These are phyloP conservation scores for Aspergillus hiratsukae DNA, from an alignment of 2,329 filamentous ascomycete species.

Conservation along the genomic window DNA sequence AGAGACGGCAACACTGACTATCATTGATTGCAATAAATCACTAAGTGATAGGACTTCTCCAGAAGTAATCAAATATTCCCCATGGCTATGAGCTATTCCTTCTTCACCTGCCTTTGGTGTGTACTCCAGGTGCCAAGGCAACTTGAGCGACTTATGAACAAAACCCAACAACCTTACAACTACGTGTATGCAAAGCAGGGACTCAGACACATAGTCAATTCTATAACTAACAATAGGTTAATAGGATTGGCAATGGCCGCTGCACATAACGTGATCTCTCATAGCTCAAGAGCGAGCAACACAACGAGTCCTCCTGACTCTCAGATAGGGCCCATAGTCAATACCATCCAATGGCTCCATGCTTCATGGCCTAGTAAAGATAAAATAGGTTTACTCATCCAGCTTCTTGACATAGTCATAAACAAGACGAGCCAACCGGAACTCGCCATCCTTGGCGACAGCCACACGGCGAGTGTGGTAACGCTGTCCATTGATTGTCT, in stretches of 20 bases:
- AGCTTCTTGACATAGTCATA: conserved; percentile 28
- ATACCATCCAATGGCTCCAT: background rate
- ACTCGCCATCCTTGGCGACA: conserved; percentile 34
- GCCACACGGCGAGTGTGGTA: conserved; percentile 41
- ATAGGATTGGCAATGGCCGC: background rate
- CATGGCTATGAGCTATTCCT: background rate
- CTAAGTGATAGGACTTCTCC: no score
- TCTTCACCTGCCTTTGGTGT: background rate
- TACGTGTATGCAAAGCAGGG: background rate
- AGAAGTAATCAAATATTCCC: no score
- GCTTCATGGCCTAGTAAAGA: background rate
- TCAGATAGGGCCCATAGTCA: no score
- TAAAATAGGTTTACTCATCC: background rate
- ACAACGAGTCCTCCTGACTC: background rate
- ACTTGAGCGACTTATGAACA: background rate
- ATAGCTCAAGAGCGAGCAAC: background rate
- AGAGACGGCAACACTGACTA: no score
- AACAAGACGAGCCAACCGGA: conserved; percentile 37
- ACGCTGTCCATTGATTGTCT: conserved; percentile 38
- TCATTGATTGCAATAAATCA: no score
- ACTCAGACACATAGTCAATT: background rate
- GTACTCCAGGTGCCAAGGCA: background rate
- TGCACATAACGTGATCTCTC: background rate
- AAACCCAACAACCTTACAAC: background rate
- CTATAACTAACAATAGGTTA: background rate